Conservation (phyloP, 495 filamentous ascomycete species). For the Hyaloscypha finlandica region DNA sequence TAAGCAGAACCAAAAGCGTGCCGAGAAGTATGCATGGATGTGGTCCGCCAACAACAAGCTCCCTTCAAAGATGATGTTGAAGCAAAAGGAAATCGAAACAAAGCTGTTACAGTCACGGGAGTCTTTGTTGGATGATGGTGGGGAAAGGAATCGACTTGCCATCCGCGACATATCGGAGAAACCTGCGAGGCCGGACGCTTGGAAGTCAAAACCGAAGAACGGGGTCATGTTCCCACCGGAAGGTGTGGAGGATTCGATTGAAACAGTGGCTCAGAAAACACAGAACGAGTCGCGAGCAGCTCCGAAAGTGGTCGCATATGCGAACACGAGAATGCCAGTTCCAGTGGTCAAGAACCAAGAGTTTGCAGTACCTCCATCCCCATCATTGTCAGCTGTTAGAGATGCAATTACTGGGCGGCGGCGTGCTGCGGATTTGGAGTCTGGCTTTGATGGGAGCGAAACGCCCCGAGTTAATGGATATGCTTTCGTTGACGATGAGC, state of each 20-base stretch:
- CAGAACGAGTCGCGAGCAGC: conserved; percentile 71
- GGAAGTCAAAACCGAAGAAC: conserved; percentile 75
- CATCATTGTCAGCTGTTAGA: conserved; percentile 80
- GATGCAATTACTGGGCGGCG: conserved; percentile 83
- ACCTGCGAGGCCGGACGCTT: conserved; percentile 76
- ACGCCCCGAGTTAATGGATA: conserved; percentile 93
- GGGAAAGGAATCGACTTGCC: conserved; percentile 52
- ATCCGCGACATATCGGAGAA: conserved; percentile 66
- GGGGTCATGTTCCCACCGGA: conserved; percentile 86
- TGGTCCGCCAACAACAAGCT: conserved; percentile 83
- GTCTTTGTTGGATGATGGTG: conserved; percentile 51
- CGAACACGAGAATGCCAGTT: conserved; percentile 74
- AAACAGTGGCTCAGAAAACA: conserved; percentile 66
- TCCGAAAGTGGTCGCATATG: conserved; percentile 76
- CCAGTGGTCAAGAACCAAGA: conserved; percentile 33
- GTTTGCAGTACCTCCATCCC: conserved; percentile 61
- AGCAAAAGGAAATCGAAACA: conserved; percentile 68
- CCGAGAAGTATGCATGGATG: conserved; percentile 83
- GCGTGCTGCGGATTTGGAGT: conserved; percentile 64
- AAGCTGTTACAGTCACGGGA: conserved; percentile 56
- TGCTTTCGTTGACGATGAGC: conserved; percentile 87
- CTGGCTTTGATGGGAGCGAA: conserved; percentile 63
- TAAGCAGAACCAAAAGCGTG: conserved; percentile 81
- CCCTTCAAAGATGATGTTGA: conserved; percentile 81
- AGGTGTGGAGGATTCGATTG: conserved; percentile 63